A percentile compares a stretch with the other conserved stretches of the same genome.
These are phyloP conservation scores for Colletotrichum filicis DNA, from an alignment of 2,329 filamentous ascomycete genomes.

Conservation along the genomic window DNA sequence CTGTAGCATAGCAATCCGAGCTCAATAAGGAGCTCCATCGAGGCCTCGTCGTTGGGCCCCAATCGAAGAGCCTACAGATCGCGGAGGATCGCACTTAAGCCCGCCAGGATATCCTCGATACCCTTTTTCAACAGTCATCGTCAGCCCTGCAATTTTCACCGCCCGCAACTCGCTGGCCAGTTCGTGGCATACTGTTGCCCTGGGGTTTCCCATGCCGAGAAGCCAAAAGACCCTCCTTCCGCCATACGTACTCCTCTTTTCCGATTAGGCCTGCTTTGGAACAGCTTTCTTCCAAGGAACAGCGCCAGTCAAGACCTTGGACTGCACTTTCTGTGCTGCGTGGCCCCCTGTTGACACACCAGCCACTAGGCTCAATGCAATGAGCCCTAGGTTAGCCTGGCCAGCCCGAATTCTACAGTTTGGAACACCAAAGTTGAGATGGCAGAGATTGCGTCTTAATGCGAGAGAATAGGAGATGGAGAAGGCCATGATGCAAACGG, in stretches of 20 bases:
- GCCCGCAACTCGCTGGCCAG: background rate
- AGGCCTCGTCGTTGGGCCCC: constrained; percentile 5
- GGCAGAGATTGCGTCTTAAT: constrained; percentile 34
- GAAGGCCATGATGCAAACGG: constrained; percentile 18
- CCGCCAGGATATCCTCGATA: constrained; percentile 13
- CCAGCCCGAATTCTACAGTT: constrained; percentile 9
- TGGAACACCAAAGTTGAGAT: constrained; percentile 30
- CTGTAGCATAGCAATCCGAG: background rate
- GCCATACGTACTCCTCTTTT: background rate
- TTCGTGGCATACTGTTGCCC: background rate
- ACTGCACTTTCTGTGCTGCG: constrained; percentile 3
- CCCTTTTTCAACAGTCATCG: background rate
- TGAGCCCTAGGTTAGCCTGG: constrained; percentile 2
- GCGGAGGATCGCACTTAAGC: background rate
- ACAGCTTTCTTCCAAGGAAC: constrained; percentile 7
- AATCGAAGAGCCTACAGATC: background rate
- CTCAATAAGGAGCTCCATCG: background rate
- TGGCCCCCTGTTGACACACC: constrained; percentile 7
- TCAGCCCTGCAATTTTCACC: constrained; percentile 27
- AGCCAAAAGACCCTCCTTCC: background rate
- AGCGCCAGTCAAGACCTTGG: constrained; percentile 5
- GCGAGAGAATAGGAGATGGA: constrained; percentile 7
- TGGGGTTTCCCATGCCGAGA: constrained; percentile 15
- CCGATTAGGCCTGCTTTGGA: background rate
- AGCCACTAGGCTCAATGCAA: constrained; percentile 17